Conservation (phyloP, 2,329 filamentous ascomycete species). For the Claviceps pusilla region DNA sequence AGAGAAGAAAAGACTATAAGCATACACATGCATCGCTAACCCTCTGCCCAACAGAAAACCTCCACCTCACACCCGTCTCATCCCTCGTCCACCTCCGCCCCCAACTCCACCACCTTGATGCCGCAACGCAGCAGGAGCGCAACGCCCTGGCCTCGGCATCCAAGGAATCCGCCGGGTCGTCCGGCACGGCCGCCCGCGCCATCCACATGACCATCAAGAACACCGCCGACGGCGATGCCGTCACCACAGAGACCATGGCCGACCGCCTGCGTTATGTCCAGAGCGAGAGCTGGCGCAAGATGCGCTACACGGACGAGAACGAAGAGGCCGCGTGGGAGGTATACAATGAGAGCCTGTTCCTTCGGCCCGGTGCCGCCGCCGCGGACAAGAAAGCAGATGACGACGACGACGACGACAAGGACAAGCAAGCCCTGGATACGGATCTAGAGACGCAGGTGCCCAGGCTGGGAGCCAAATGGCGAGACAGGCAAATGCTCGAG, state of each 20-base stretch:
- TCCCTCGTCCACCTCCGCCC: constrained; percentile 80
- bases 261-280: constrained; percentile 64
- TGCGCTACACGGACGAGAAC: constrained; percentile 73
- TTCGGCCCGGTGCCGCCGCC: constrained; percentile 8
- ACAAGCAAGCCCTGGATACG: constrained; percentile 7
- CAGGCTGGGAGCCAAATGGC: constrained; percentile 26
- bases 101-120: constrained; percentile 86
- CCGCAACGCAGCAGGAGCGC: constrained; percentile 55
- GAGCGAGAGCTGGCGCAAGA: constrained; percentile 64
- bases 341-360: constrained; percentile 56
- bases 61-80: constrained; percentile 73
- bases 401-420: constrained; percentile 1
- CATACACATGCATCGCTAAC: background rate
- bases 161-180: constrained; percentile 19
- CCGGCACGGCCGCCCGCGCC: constrained; percentile 48
- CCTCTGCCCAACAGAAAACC: constrained; percentile 42
- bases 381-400: constrained; percentile 1
- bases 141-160: constrained; percentile 24
- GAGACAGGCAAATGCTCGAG: constrained; percentile 28
- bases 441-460: constrained; percentile 24
- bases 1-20: background rate
- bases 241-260: constrained; percentile 56
- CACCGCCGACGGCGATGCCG: constrained; percentile 49
- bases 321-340: constrained; percentile 58
- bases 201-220: constrained; percentile 82